These are phyloP conservation scores for Aspergillus floridensis DNA, from an alignment of 2,329 filamentous ascomycete species.

Conservation along the genomic window DNA sequence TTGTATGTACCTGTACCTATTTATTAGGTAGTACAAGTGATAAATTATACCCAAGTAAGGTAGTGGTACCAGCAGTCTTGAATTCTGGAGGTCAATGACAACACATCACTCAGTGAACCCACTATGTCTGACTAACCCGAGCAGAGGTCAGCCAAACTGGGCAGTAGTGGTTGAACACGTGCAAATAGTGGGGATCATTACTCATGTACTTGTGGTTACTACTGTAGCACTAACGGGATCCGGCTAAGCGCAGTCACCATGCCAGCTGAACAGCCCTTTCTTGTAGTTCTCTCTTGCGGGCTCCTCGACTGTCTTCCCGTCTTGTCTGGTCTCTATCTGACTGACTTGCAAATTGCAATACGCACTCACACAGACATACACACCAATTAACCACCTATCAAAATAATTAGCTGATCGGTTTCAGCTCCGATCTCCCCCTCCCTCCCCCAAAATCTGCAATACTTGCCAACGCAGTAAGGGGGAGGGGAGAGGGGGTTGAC, in stretches of 20 bases:
- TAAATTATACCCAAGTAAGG: too few relatives aligned
- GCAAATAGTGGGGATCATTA: conserved; percentile 3
- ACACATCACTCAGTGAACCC: too few relatives aligned
- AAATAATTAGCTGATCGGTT: neutral
- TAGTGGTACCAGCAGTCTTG: too few relatives aligned
- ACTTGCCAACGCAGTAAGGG: conserved; percentile 18
- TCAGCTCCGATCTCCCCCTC: neutral
- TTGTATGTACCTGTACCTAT: too few relatives aligned
- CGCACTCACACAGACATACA: neutral
- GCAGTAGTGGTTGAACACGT: conserved; percentile 11
- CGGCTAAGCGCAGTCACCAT: neutral
- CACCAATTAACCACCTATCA: neutral
- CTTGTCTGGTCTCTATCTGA: neutral
- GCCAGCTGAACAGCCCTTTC: neutral
- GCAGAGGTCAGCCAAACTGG: neutral
- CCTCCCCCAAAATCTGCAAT: neutral
- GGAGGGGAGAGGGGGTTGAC: conserved; percentile 25
- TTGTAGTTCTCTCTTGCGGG: neutral
- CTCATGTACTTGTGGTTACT: too few relatives aligned
- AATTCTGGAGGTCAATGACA: too few relatives aligned
- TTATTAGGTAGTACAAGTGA: too few relatives aligned
- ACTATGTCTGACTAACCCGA: neutral
- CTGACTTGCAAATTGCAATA: neutral
- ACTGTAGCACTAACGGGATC: neutral
- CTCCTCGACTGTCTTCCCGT: neutral